Percentiles rank a stretch among this genome's conserved stretches.
Evolutionary conservation across 176 grass and related monocot genomes (phyloP).

Genomic region (Cenchrus fungigraminus): DNA sequence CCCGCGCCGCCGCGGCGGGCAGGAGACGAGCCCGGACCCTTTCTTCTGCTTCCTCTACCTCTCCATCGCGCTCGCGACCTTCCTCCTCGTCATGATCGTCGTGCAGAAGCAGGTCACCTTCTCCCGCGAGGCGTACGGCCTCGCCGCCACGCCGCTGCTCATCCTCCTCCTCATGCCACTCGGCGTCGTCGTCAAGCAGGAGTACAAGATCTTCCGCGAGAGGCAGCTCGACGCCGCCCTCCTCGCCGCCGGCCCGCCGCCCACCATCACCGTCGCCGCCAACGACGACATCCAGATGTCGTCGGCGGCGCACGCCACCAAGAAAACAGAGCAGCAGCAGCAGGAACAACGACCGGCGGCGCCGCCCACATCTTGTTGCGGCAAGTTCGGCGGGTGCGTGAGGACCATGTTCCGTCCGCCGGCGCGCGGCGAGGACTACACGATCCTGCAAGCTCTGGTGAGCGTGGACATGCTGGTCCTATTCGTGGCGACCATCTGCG

Average conservation of each 20-base stretch:
- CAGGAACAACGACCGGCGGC: background rate
- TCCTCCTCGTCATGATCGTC: constrained; percentile 66
- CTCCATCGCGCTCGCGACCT: constrained; percentile 68
- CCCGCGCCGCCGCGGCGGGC: constrained; percentile 13
- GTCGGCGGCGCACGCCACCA: background rate
- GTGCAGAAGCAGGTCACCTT: constrained; percentile 44
- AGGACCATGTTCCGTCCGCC: constrained; percentile 54
- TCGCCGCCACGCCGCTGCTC: constrained; percentile 50
- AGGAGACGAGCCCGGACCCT: constrained; percentile 45
- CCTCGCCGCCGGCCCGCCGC: constrained; percentile 1
- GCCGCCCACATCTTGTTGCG: background rate
- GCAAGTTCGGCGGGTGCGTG: background rate
- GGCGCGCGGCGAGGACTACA: constrained; percentile 67
- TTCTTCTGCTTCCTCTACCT: constrained; percentile 93
- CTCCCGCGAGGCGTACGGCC: constrained; percentile 31
- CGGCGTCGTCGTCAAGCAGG: constrained; percentile 68
- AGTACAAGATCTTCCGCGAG: constrained; percentile 58
- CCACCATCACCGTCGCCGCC: constrained; percentile 39
- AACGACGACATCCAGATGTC: background rate
- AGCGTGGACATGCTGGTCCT: constrained; percentile 79
- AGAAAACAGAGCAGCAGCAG: background rate
- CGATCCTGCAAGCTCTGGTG: constrained; percentile 64
- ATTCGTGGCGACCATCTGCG: constrained; percentile 70
- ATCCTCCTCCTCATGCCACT: constrained; percentile 72
- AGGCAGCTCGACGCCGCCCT: constrained; percentile 40